phyloP scores from a whole-genome alignment of 2,329 filamentous ascomycete species.

The Venturia oleaginea region DNA sequence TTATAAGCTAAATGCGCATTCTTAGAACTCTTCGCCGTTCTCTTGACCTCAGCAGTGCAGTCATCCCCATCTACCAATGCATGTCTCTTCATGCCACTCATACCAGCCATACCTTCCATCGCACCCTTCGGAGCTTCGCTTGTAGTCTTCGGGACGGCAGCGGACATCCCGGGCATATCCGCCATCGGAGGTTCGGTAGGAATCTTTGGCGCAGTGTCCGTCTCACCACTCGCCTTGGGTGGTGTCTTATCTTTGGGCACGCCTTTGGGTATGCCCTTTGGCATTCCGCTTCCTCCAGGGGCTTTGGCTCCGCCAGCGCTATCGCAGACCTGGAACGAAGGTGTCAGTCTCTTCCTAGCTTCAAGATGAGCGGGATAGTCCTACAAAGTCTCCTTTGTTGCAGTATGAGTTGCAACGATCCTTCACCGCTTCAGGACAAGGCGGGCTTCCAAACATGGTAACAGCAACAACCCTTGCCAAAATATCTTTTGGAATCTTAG shows the following conservation, averaged over 20 bases:
- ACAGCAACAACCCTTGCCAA: constrained; percentile 10
- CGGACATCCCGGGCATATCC: neutral
- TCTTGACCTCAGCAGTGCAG: neutral
- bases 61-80: neutral
- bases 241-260: neutral
- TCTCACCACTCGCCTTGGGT: neutral
- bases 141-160: neutral
- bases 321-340: neutral
- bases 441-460: constrained; percentile 10
- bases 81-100: neutral
- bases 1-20: constrained; percentile 5
- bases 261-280: neutral
- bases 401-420: constrained; percentile 7
- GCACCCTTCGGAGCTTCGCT: neutral
- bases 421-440: constrained; percentile 5
- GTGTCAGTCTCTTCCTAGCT: neutral
- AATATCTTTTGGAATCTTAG: constrained; percentile 1
- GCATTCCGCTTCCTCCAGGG: neutral
- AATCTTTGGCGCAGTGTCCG: neutral
- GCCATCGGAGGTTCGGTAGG: neutral
- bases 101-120: neutral
- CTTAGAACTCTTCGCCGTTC: neutral
- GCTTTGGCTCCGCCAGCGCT: neutral
- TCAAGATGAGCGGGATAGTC: neutral
- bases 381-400: constrained; percentile 9